Conservation (phyloP, 805 yeast species). For the Wickerhamomyces bisporus region DNA sequence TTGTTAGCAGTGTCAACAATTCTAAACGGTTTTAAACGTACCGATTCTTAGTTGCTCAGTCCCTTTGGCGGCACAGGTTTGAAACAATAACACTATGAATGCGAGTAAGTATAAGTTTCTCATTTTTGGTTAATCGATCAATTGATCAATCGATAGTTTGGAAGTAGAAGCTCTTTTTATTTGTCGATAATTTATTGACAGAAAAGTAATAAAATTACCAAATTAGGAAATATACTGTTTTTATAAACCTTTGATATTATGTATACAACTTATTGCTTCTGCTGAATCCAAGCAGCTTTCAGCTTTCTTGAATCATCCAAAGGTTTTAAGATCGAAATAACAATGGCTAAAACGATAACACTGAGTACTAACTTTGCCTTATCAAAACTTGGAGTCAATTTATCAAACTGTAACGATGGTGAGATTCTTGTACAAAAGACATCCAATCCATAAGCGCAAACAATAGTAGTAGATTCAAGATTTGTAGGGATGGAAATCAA, state of each 20-base stretch:
- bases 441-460: constrained; percentile 64
- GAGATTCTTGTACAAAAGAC: constrained; percentile 70
- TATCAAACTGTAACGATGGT: constrained; percentile 84
- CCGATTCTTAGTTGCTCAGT: constrained; percentile 10
- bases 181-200: too few relatives aligned
- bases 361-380: constrained; percentile 59
- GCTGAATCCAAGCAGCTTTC: constrained; percentile 26
- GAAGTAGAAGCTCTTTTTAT: too few relatives aligned
- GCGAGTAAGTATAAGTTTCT: background rate
- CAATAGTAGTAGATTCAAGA: constrained; percentile 75
- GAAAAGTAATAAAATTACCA: too few relatives aligned
- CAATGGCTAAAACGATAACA: constrained; percentile 43
- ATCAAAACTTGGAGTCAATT: constrained; percentile 62
- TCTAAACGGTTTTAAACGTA: background rate
- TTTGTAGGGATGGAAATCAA: constrained; percentile 53
- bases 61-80: constrained; percentile 1
- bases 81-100: background rate
- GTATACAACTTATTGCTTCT: background rate
- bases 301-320: constrained; percentile 50
- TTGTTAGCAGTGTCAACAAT: background rate
- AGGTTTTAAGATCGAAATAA: constrained; percentile 49
- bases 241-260: too few relatives aligned
- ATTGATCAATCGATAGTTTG: too few relatives aligned
- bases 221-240: too few relatives aligned
- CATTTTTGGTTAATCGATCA: too few relatives aligned